Evolutionary conservation across 202 grass and related monocot genomes (phyloP).

Genomic region (Hordeum pubiflorum): DNA sequence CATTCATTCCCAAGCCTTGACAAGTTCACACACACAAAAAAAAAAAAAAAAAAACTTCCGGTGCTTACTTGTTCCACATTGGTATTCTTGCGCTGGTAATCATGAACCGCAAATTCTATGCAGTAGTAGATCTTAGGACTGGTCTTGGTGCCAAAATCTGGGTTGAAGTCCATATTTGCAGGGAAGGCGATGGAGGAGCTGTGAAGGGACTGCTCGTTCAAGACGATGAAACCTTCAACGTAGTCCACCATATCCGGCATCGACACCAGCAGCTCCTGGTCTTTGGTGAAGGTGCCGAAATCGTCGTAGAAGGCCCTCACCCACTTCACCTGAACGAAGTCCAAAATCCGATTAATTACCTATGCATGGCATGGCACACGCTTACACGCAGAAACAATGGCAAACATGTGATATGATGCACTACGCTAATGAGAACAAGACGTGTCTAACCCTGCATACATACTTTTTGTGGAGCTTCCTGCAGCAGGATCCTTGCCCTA

Average conservation of each 20-base stretch:
- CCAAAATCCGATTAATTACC: slow-evolving; percentile 10
- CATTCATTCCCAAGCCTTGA: slow-evolving; percentile 17
- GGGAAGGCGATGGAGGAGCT: slow-evolving; percentile 81
- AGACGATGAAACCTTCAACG: slow-evolving; percentile 80
- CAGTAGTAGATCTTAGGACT: slow-evolving; percentile 77
- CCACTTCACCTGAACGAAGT: slow-evolving; percentile 69
- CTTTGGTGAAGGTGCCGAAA: slow-evolving; percentile 63
- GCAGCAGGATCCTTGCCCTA: slow-evolving; percentile 78
- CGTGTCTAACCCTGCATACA: slow-evolving; percentile 31
- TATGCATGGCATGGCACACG: slow-evolving; percentile 2
- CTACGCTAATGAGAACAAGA: neutral
- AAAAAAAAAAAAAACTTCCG: neutral
- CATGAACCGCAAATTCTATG: slow-evolving; percentile 79
- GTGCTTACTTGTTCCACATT: slow-evolving; percentile 49
- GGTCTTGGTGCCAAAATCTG: slow-evolving; percentile 52
- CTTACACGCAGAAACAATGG: neutral
- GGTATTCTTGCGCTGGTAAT: slow-evolving; percentile 42
- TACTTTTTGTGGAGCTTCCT: slow-evolving; percentile 88
- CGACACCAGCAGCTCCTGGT: slow-evolving; percentile 79
- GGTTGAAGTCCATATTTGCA: slow-evolving; percentile 50
- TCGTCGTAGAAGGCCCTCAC: slow-evolving; percentile 94
- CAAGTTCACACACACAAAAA: neutral
- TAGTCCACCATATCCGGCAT: slow-evolving; percentile 84
- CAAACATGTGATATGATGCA: neutral
- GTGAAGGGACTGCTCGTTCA: slow-evolving; percentile 71